Evolutionary conservation across 192 early-diverging fungal genomes (phyloP), one percentile per base, ranked within the genome.

Genomic region (Coemansia sp.): DNA sequence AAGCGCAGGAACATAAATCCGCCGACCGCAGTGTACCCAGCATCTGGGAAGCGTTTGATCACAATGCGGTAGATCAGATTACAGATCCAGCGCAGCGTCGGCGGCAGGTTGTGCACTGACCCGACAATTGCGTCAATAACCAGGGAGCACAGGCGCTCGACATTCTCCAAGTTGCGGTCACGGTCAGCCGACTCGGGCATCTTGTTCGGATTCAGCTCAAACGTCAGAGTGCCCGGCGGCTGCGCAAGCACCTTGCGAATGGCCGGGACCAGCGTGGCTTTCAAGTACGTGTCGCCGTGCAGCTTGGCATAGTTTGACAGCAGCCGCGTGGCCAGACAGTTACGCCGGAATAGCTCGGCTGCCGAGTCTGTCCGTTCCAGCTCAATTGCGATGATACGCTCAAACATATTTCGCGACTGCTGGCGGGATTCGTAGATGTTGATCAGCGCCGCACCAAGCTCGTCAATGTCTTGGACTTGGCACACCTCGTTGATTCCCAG

Each of bases 1-100:
- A 97, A 96, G 8, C 96, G 89, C 68, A 98, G 76, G 69, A 98
- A 98, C 60, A 98, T 85, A 51, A 97, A 97, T 0, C 92, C 92
- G 63, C 96, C 95, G 0, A 98, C 94, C 48, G 94, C 92, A 2
- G 89, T 91, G 50, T 85, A 85, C 47, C 89, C 89, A 17, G 93
- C 88, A 37, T 91, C 90, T 0, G 91, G 93, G 82, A 96, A 97
- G 15, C 88, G 83, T 55, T 84, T 83, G 20, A 85, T 86, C 0
- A 97, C 94, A 26, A 93, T 77, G 40, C 81, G 83, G 55, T 87
- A 85, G 19, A 98, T 85, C 54, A 89, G 85, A 65, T 88, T 83
- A 60, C 95, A 98, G 59, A 94, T 87, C 55, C 90, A 88, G 11
- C 93, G 82, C 63, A 97, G 85, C 5, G 81, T 68, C 14, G 65